These are phyloP conservation scores for Fusarium metavorans DNA, from an alignment of 2,329 filamentous ascomycete genomes.

Conservation along the genomic window DNA sequence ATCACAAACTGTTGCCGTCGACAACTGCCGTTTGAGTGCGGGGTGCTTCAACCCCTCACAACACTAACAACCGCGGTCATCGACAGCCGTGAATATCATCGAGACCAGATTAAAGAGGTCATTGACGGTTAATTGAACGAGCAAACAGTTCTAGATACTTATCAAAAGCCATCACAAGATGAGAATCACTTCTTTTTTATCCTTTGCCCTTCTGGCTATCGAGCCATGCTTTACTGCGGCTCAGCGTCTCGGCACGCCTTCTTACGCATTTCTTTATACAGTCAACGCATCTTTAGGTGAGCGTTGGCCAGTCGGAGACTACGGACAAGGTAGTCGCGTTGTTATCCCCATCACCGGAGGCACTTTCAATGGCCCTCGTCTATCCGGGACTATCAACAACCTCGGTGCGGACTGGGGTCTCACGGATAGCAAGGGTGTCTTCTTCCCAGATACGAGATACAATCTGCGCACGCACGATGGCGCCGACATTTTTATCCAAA, in stretches of 20 bases:
- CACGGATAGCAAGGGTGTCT: slow-evolving; percentile 50
- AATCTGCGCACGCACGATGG: slow-evolving; percentile 54
- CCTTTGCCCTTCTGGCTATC: slow-evolving; percentile 1
- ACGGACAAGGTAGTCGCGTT: slow-evolving; percentile 36
- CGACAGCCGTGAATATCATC: neutral
- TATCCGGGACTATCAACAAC: slow-evolving; percentile 46
- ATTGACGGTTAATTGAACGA: neutral
- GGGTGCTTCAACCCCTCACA: slow-evolving; percentile 12
- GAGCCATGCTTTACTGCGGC: slow-evolving; percentile 7
- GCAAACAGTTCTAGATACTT: neutral
- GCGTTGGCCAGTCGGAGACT: slow-evolving; percentile 39
- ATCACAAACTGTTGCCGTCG: slow-evolving; percentile 5
- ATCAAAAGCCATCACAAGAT: neutral
- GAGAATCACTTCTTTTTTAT: slow-evolving; percentile 16
- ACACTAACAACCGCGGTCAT: neutral
- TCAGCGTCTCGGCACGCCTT: slow-evolving; percentile 31
- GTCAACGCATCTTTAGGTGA: slow-evolving; percentile 37
- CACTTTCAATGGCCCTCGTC: slow-evolving; percentile 50
- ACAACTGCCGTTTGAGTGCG: slow-evolving; percentile 27
- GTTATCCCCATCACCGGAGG: slow-evolving; percentile 52
- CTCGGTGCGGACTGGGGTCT: slow-evolving; percentile 54
- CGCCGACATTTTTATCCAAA: slow-evolving; percentile 52
- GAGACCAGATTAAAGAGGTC: neutral
- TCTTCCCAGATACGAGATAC: slow-evolving; percentile 55
- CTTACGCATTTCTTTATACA: slow-evolving; percentile 39